Evolutionary conservation across 306 rosid species (phyloP).

Genomic region (Fragaria nilgerrensis): DNA sequence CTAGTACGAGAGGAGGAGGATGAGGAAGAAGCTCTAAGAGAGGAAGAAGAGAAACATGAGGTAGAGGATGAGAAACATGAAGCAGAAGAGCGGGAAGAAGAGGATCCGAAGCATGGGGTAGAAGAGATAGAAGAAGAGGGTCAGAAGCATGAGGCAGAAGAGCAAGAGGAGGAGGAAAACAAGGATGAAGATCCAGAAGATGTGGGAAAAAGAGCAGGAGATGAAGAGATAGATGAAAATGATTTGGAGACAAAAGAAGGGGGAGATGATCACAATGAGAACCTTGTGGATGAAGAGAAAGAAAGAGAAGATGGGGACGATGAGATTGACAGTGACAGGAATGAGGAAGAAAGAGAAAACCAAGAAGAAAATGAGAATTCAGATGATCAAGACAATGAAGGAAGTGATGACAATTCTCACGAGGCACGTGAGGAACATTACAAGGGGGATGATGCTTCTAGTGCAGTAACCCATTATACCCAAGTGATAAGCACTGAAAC

Average conservation of each 20-base stretch:
- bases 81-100: conserved; percentile 35
- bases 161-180: conserved; percentile 56
- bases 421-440: conserved; percentile 94
- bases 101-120: conserved; percentile 15
- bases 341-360: conserved; percentile 36
- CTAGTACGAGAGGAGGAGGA: conserved; percentile 68
- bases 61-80: conserved; percentile 38
- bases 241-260: conserved; percentile 58
- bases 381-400: conserved; percentile 41
- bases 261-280: conserved; percentile 53
- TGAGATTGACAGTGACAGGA: conserved; percentile 42
- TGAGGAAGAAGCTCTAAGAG: conserved; percentile 52
- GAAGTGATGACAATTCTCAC: conserved; percentile 36
- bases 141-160: conserved; percentile 32
- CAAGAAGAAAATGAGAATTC: conserved; percentile 41
- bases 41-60: conserved; percentile 56
- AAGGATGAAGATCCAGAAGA: conserved; percentile 52
- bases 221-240: conserved; percentile 72
- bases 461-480: conserved; percentile 87
- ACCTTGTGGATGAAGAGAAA: conserved; percentile 57
- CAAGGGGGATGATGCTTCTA: conserved; percentile 94
- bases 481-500: conserved; percentile 38
- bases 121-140: conserved; percentile 39
- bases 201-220: conserved; percentile 60
- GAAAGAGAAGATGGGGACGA: conserved; percentile 46